These are phyloP conservation scores for Ophiocordyceps robertsii DNA, from an alignment of 2,329 filamentous ascomycete genomes.

Conservation along the genomic window DNA sequence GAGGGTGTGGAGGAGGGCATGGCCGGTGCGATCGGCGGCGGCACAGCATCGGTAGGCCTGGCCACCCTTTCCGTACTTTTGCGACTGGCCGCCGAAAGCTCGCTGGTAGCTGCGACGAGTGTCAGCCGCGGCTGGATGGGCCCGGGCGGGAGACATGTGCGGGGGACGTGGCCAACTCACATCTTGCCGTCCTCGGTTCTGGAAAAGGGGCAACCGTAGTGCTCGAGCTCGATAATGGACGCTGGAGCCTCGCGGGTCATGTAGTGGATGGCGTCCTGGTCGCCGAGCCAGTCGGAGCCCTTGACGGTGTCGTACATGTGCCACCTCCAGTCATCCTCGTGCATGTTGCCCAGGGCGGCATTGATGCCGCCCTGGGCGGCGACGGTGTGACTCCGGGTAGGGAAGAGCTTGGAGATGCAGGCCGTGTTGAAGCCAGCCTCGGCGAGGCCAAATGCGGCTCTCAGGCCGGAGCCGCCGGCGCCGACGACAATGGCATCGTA, in stretches of 20 bases:
- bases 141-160: no score
- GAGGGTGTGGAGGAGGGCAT: slow-evolving; percentile 94
- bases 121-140: slow-evolving; percentile 3
- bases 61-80: slow-evolving; percentile 89
- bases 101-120: slow-evolving; percentile 63
- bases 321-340: slow-evolving; percentile 97
- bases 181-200: slow-evolving; percentile 95
- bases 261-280: slow-evolving; percentile 96
- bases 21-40: slow-evolving; percentile 90
- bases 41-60: slow-evolving; percentile 97
- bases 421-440: slow-evolving; percentile 85
- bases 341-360: slow-evolving; percentile 86
- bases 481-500: slow-evolving; percentile 95
- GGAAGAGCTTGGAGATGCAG: slow-evolving; percentile 79
- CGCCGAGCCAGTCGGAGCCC: slow-evolving; percentile 92
- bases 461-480: slow-evolving; percentile 68
- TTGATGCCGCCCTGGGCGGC: slow-evolving; percentile 78
- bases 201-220: slow-evolving; percentile 95
- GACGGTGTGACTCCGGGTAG: slow-evolving; percentile 74
- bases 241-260: slow-evolving; percentile 92
- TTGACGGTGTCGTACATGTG: slow-evolving; percentile 99
- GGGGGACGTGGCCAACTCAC: slow-evolving; percentile 31
- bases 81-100: slow-evolving; percentile 94
- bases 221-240: slow-evolving; percentile 87
- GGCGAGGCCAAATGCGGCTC: slow-evolving; percentile 73